Evolutionary conservation across 805 yeast species (phyloP).

Genomic region (Candida ficus): DNA sequence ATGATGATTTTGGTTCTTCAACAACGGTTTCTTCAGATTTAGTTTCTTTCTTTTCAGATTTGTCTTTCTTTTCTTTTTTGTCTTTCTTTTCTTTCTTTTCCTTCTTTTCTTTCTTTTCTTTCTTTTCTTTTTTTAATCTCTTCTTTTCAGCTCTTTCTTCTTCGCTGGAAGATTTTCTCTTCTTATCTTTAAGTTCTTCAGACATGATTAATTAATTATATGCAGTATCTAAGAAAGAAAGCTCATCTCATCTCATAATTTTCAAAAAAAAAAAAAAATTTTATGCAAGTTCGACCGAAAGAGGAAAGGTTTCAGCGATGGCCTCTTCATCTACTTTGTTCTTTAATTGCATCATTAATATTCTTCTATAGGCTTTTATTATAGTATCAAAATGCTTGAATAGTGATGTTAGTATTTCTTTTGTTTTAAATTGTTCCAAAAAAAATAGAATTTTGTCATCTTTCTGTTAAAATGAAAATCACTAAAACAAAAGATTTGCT

Average conservation of each 20-base stretch:
- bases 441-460: too few relatives aligned
- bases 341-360: too few relatives aligned
- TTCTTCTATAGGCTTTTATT: neutral
- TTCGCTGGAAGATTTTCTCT: conserved; percentile 19
- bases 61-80: conserved; percentile 30
- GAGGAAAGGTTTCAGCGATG: conserved; percentile 3
- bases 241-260: conserved; percentile 6
- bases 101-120: conserved; percentile 20
- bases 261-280: conserved; percentile 2
- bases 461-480: too few relatives aligned
- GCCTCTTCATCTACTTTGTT: too few relatives aligned
- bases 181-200: conserved; percentile 23
- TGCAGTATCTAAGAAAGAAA: neutral
- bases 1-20: neutral
- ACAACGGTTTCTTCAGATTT: conserved; percentile 25
- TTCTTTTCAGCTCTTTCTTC: conserved; percentile 21
- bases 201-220: conserved; percentile 11
- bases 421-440: too few relatives aligned
- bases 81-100: conserved; percentile 20
- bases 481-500: too few relatives aligned
- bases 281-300: neutral
- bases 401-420: too few relatives aligned
- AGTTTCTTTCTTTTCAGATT: conserved; percentile 31
- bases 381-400: too few relatives aligned
- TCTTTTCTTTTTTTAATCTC: conserved; percentile 32